Conservation (phyloP, 2,329 filamentous ascomycete genomes). For the Aspergillus latus region DNA sequence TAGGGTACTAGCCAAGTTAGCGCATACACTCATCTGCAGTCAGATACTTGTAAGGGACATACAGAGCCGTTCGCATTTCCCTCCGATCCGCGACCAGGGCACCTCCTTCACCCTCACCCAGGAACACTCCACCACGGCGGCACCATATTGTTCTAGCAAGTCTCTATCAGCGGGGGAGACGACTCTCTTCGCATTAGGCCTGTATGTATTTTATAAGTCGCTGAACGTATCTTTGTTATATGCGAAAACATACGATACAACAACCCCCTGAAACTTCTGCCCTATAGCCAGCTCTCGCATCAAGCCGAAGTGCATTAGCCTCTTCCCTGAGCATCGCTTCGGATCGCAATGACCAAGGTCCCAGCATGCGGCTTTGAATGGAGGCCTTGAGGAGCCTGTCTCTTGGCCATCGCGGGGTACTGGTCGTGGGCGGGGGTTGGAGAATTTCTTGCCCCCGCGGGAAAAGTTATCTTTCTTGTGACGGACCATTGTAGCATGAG, state of each 20-base stretch:
- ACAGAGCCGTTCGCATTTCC: conserved; percentile 81
- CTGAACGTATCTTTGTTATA: background rate
- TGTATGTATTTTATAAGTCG: conserved; percentile 20
- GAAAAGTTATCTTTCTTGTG: conserved; percentile 88
- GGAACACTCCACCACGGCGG: conserved; percentile 93
- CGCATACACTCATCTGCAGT: background rate
- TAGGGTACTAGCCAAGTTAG: conserved; percentile 65
- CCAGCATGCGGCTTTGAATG: conserved; percentile 95
- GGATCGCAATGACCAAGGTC: conserved; percentile 97
- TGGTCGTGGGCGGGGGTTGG: conserved; percentile 54
- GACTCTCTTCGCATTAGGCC: conserved; percentile 82
- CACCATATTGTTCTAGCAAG: conserved; percentile 82
- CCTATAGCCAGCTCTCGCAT: conserved; percentile 93
- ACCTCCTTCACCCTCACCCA: conserved; percentile 93
- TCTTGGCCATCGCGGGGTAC: conserved; percentile 47
- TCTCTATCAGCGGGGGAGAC: conserved; percentile 80
- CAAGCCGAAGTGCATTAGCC: conserved; percentile 84
- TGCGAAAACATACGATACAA: conserved; percentile 65
- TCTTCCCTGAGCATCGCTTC: conserved; percentile 93
- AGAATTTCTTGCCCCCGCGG: conserved; percentile 70
- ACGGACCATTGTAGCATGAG: conserved; percentile 69
- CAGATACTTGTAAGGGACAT: conserved; percentile 21
- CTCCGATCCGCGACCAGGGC: conserved; percentile 86
- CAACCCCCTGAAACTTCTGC: conserved; percentile 86
- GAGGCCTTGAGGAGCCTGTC: conserved; percentile 37